These are phyloP conservation scores for Limonium bicolor DNA, from an alignment of 148 eudicot genomes.

Conservation along the genomic window DNA sequence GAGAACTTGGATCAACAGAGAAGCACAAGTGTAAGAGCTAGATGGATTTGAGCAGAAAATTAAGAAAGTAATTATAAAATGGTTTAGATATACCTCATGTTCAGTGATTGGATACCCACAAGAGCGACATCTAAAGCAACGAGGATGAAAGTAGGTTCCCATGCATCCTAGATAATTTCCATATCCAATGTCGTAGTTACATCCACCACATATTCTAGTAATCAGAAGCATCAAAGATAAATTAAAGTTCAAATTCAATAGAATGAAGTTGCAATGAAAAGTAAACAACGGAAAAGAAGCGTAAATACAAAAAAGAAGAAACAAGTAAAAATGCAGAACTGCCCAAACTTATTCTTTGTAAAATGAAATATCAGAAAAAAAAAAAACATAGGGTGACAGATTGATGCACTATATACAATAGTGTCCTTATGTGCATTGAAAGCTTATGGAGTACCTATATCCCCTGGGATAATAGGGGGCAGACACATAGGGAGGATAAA, in stretches of 20 bases:
- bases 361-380: too few relatives aligned
- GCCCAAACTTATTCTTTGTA: too few relatives aligned
- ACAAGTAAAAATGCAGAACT: too few relatives aligned
- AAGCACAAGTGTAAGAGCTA: constrained; percentile 29
- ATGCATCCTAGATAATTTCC: constrained; percentile 92
- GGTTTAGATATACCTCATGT: constrained; percentile 48
- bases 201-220: constrained; percentile 81
- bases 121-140: constrained; percentile 75
- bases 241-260: too few relatives aligned
- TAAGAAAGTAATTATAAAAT: background rate
- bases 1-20: constrained; percentile 82
- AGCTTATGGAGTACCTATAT: constrained; percentile 29
- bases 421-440: too few relatives aligned
- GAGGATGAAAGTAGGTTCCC: constrained; percentile 82
- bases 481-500: constrained; percentile 51
- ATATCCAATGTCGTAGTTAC: constrained; percentile 66
- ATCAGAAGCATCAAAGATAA: too few relatives aligned
- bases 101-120: constrained; percentile 78
- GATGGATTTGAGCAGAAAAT: background rate
- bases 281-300: too few relatives aligned
- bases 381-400: background rate
- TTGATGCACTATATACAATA: too few relatives aligned
- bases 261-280: too few relatives aligned
- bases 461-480: constrained; percentile 39
- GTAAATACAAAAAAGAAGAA: too few relatives aligned